Evolutionary conservation across 345 rosid species (phyloP).

Genomic region (Melaleuca quinquenervia): DNA sequence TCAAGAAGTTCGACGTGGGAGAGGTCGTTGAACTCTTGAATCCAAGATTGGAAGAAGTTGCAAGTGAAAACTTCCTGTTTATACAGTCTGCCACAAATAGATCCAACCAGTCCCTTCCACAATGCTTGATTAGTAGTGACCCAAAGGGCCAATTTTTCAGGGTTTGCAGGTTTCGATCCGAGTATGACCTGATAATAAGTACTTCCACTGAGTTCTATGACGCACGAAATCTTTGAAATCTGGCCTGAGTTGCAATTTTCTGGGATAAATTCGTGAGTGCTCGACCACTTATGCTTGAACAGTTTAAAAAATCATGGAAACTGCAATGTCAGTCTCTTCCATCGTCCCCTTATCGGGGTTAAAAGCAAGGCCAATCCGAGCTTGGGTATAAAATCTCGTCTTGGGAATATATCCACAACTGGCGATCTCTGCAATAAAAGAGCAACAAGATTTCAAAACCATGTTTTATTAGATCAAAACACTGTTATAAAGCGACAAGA

Average conservation of each 20-base stretch:
- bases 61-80: too few species aligned
- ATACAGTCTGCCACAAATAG: too few species aligned
- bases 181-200: too few species aligned
- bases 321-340: conserved; percentile 60
- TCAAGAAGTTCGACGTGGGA: conserved; percentile 55
- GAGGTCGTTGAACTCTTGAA: conserved; percentile 41
- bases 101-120: too few species aligned
- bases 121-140: too few species aligned
- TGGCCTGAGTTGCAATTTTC: not conserved
- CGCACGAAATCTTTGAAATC: too few species aligned
- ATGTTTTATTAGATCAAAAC: too few species aligned
- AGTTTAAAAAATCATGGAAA: conserved; percentile 17
- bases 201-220: too few species aligned
- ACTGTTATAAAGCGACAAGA: not conserved
- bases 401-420: conserved; percentile 68
- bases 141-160: too few species aligned
- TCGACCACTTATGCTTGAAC: not conserved
- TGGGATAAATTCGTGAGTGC: not conserved
- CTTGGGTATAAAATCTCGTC: conserved; percentile 92
- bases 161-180: too few species aligned
- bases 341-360: conserved; percentile 29
- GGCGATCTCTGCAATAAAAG: conserved; percentile 52
- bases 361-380: conserved; percentile 69
- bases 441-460: not conserved
- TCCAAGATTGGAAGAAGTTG: conserved; percentile 43